These are phyloP conservation scores for Colletotrichum melonis DNA, from an alignment of 2,329 filamentous ascomycete genomes.

Conservation along the genomic window DNA sequence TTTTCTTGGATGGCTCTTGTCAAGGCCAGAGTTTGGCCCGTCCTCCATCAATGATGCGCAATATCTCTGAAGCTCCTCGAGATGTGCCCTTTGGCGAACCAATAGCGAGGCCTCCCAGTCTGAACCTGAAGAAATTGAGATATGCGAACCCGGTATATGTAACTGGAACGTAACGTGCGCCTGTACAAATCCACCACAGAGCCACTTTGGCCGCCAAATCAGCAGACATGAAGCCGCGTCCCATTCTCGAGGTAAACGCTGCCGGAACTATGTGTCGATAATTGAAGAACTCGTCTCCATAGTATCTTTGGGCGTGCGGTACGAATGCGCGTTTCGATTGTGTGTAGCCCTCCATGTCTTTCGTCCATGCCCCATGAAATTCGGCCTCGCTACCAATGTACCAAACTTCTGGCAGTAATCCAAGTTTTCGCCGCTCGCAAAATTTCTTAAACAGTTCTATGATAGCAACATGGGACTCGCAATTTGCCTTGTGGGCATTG, in stretches of 20 bases:
- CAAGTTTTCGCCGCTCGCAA: too few species aligned
- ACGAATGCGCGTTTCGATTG: constrained; percentile 35
- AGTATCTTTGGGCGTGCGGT: background rate
- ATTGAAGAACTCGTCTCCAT: constrained; percentile 23
- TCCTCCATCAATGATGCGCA: background rate
- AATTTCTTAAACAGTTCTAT: too few species aligned
- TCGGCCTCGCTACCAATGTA: constrained; percentile 38
- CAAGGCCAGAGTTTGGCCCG: background rate
- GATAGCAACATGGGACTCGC: too few species aligned
- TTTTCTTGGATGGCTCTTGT: background rate
- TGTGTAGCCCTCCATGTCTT: constrained; percentile 31
- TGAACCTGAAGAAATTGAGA: background rate
- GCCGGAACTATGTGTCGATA: constrained; percentile 10
- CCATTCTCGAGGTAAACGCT: constrained; percentile 34
- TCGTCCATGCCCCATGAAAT: constrained; percentile 35
- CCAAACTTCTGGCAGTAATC: constrained; percentile 36
- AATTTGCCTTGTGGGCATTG: too few species aligned
- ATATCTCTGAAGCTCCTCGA: background rate
- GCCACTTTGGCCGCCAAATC: background rate
- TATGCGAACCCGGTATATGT: background rate
- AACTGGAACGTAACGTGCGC: background rate
- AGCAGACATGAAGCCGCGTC: constrained; percentile 22
- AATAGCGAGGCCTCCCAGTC: background rate
- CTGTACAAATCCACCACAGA: background rate
- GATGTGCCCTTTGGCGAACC: background rate